These are phyloP conservation scores for Stachybotrys elegans DNA, from an alignment of 2,329 filamentous ascomycete genomes.

Conservation along the genomic window DNA sequence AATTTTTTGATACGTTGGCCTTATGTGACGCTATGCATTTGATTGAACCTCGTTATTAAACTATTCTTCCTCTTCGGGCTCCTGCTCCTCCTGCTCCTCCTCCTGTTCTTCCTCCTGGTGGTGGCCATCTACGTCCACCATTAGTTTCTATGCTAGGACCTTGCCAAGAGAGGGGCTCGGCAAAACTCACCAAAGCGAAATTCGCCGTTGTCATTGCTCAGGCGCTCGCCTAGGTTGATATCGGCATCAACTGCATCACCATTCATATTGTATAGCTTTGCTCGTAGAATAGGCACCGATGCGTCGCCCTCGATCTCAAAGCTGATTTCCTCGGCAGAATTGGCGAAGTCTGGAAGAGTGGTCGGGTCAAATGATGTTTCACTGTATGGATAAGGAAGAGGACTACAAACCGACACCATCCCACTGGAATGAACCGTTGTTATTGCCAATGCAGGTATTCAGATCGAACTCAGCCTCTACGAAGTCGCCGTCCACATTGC, in stretches of 20 bases:
- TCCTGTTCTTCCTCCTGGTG: no score
- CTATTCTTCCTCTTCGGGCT: no score
- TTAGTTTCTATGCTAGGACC: no score
- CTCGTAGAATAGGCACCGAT: constrained; percentile 47
- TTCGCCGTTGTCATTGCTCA: constrained; percentile 46
- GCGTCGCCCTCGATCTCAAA: constrained; percentile 47
- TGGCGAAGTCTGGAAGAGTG: constrained; percentile 35
- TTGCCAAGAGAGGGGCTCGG: no score
- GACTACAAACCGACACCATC: constrained; percentile 26
- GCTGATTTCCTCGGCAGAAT: constrained; percentile 38
- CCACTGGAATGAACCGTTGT: constrained; percentile 44
- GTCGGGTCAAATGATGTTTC: no score
- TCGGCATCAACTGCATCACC: constrained; percentile 37
- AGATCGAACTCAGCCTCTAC: constrained; percentile 43
- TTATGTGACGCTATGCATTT: no score
- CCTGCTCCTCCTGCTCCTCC: no score
- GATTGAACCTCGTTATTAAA: no score
- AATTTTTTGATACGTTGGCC: no score
- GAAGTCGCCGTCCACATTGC: constrained; percentile 34
- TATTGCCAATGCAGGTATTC: constrained; percentile 45
- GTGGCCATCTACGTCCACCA: no score
- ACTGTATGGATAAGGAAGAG: no score
- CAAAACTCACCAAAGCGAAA: constrained; percentile 33
- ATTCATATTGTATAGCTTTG: constrained; percentile 34
- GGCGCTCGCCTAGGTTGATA: constrained; percentile 51